Evolutionary conservation across 1,284 basidiomycete genomes (phyloP).

Genomic region (Neonothopanus nambi): DNA sequence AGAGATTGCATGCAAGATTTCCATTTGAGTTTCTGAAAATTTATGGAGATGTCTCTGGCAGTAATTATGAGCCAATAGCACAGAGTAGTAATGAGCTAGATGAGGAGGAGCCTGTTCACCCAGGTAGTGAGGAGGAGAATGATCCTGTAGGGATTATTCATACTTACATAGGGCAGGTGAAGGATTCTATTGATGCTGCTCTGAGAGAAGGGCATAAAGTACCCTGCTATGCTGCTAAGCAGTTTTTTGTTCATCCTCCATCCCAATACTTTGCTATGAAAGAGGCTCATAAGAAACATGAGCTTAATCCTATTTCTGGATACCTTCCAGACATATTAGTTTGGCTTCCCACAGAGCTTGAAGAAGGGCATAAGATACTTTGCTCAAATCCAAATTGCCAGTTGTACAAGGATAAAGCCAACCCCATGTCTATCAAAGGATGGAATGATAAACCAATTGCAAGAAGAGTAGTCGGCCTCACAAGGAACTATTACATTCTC

Average conservation of each 20-base stretch:
- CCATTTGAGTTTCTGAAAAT: too few relatives aligned
- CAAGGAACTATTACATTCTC: conserved; percentile 17
- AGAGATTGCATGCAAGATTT: too few relatives aligned
- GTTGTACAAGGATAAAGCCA: neutral
- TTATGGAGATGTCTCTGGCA: too few relatives aligned
- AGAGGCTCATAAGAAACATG: neutral
- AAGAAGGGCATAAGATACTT: too few relatives aligned
- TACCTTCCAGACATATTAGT: conserved; percentile 17
- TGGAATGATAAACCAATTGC: conserved; percentile 20
- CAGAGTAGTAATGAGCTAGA: too few relatives aligned
- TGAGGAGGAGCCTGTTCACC: too few relatives aligned
- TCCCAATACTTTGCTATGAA: neutral
- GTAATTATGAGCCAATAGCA: too few relatives aligned
- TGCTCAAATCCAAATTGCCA: conserved; percentile 9
- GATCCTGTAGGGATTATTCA: neutral
- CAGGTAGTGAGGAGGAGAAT: neutral
- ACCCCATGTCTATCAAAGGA: conserved; percentile 13
- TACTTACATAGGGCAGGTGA: neutral
- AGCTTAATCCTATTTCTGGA: conserved; percentile 8
- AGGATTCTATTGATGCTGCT: neutral
- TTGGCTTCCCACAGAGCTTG: conserved; percentile 14
- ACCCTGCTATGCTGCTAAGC: neutral
- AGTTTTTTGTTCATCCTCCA: neutral
- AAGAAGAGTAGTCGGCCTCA: conserved; percentile 4
- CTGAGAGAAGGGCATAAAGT: neutral